phyloP scores from a whole-genome alignment of 768 basidiomycete species.

The Pulveroboletus frians region DNA sequence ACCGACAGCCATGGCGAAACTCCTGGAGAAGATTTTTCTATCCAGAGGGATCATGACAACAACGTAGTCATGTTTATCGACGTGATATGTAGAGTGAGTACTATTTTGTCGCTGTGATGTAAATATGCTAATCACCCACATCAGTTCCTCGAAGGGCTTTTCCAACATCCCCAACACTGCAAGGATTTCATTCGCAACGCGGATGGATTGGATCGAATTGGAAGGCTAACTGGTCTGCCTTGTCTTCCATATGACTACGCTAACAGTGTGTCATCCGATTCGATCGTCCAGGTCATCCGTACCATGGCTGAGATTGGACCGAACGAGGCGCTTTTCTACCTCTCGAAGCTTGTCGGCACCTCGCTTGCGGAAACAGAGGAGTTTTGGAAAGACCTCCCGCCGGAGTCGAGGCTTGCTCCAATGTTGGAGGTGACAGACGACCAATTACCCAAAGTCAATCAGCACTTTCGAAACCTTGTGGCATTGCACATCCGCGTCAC shows the following conservation, averaged over 20 bases:
- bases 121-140: not conserved
- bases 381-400: conserved; percentile 58
- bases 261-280: conserved; percentile 78
- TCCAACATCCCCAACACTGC: conserved; percentile 87
- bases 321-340: conserved; percentile 63
- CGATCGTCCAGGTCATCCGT: conserved; percentile 82
- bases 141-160: conserved; percentile 90
- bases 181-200: conserved; percentile 78
- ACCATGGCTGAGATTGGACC: conserved; percentile 87
- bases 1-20: conserved; percentile 15
- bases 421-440: conserved; percentile 53
- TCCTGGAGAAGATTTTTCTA: conserved; percentile 30
- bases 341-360: conserved; percentile 63
- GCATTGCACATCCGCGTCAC: conserved; percentile 75
- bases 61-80: conserved; percentile 74
- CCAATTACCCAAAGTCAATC: conserved; percentile 48
- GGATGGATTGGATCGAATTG: conserved; percentile 69
- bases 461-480: conserved; percentile 66
- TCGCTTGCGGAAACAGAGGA: conserved; percentile 64
- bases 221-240: conserved; percentile 73
- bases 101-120: not conserved
- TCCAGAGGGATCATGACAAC: conserved; percentile 63
- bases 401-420: conserved; percentile 58
- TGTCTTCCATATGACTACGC: conserved; percentile 89
- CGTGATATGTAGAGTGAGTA: conserved; percentile 65